These are phyloP conservation scores for Colletotrichum gigasporum DNA, from an alignment of 2,329 filamentous ascomycete species.

Conservation along the genomic window DNA sequence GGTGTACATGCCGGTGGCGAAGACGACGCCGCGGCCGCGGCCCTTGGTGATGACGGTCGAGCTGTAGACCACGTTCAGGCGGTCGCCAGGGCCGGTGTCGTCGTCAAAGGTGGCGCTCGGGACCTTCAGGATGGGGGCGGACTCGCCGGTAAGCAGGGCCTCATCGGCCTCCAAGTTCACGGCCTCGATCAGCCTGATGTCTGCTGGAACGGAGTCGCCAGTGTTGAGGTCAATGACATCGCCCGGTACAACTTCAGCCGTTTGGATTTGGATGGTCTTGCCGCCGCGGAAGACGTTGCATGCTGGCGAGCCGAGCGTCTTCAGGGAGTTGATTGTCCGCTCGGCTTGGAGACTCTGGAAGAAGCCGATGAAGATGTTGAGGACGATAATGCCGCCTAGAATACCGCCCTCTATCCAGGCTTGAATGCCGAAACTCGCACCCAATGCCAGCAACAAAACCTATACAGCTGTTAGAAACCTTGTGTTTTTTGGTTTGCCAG, in stretches of 20 bases:
- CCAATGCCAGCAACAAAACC: neutral
- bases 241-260: slow-evolving; percentile 63
- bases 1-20: slow-evolving; percentile 68
- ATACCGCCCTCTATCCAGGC: slow-evolving; percentile 67
- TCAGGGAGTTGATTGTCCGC: slow-evolving; percentile 63
- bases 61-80: slow-evolving; percentile 70
- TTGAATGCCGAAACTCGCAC: slow-evolving; percentile 55
- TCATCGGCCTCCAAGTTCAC: slow-evolving; percentile 63
- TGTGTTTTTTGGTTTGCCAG: too few relatives aligned
- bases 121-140: slow-evolving; percentile 65
- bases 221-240: slow-evolving; percentile 66
- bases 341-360: slow-evolving; percentile 65
- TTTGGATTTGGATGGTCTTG: slow-evolving; percentile 58
- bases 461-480: neutral
- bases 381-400: slow-evolving; percentile 58
- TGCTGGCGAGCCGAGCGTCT: slow-evolving; percentile 59
- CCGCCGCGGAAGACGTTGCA: slow-evolving; percentile 61
- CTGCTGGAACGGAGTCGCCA: slow-evolving; percentile 54
- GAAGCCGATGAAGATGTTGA: slow-evolving; percentile 64
- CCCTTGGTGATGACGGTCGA: slow-evolving; percentile 71
- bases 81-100: slow-evolving; percentile 67
- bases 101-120: slow-evolving; percentile 57
- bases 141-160: slow-evolving; percentile 71
- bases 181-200: slow-evolving; percentile 56
- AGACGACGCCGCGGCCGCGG: slow-evolving; percentile 67